These are phyloP conservation scores for Populus simonii DNA, from an alignment of 345 rosid species.

Conservation along the genomic window DNA sequence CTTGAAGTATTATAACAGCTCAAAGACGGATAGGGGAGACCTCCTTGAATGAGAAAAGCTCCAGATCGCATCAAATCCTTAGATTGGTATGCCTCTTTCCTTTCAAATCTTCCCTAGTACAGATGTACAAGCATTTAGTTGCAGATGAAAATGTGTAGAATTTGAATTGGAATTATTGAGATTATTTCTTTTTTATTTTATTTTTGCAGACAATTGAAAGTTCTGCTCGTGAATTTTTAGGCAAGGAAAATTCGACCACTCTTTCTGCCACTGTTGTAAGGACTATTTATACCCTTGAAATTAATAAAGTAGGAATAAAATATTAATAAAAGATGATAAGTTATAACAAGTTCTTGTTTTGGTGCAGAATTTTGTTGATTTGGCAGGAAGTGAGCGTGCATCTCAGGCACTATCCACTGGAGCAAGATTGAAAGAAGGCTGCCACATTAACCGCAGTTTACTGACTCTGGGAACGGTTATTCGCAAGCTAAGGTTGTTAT, in stretches of 20 bases:
- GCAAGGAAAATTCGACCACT: conserved; percentile 85
- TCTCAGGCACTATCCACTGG: conserved; percentile 90
- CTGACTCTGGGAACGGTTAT: conserved; percentile 91
- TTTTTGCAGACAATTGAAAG: conserved; percentile 79
- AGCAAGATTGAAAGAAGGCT: conserved; percentile 90
- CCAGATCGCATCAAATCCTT: conserved; percentile 98
- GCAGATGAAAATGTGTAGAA: not conserved
- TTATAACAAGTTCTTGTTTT: conserved; percentile 14
- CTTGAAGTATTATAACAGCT: conserved; percentile 46
- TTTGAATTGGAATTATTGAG: conserved; percentile 6
- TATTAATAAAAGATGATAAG: conserved; percentile 1
- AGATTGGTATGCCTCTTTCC: conserved; percentile 54
- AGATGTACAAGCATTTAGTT: conserved; percentile 16
- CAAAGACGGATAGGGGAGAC: conserved; percentile 96
- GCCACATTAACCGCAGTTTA: conserved; percentile 95
- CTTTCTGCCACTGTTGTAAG: conserved; percentile 92
- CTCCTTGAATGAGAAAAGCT: conserved; percentile 84
- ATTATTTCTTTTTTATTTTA: conserved; percentile 3
- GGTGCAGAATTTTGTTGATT: conserved; percentile 82
- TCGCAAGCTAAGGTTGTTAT: conserved; percentile 81
- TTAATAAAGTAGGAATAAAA: not conserved
- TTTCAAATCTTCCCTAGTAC: not conserved
- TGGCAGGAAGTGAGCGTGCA: conserved; percentile 98
- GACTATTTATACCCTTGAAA: not conserved
- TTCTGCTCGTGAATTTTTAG: conserved; percentile 89